Conservation (phyloP, 1,139 yeast genomes). For the Saccharomyces hybrid region DNA sequence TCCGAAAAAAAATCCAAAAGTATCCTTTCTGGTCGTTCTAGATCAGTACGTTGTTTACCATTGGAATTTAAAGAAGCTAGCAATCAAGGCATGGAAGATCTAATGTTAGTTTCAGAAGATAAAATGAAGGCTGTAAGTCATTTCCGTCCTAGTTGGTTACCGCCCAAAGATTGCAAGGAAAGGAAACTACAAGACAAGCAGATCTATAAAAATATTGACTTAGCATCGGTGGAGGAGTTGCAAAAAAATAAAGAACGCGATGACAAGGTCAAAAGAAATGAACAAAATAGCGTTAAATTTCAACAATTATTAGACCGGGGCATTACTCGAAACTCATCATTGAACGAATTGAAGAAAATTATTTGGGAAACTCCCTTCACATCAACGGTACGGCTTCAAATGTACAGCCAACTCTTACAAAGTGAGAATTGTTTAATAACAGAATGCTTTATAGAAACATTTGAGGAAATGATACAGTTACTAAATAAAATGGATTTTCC, state of each 20-base stretch:
- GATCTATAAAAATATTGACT: constrained; percentile 34
- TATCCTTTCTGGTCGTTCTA: constrained; percentile 33
- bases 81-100: constrained; percentile 39
- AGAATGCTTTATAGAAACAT: constrained; percentile 25
- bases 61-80: constrained; percentile 31
- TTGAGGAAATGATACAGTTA: constrained; percentile 24
- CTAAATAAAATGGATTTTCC: constrained; percentile 24
- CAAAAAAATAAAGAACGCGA: constrained; percentile 26
- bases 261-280: constrained; percentile 28
- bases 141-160: constrained; percentile 45
- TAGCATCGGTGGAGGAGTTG: constrained; percentile 31
- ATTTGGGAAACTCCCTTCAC: constrained; percentile 36
- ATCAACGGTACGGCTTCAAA: constrained; percentile 27
- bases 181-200: constrained; percentile 37
- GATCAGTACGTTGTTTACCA: constrained; percentile 33
- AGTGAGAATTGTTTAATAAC: constrained; percentile 20
- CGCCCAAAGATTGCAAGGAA: constrained; percentile 40
- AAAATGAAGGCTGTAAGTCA: constrained; percentile 36
- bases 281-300: constrained; percentile 30
- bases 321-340: constrained; percentile 31
- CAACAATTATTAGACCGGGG: constrained; percentile 23
- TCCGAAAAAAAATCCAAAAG: constrained; percentile 31
- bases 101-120: constrained; percentile 39
- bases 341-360: constrained; percentile 34
- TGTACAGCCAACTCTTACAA: constrained; percentile 29